These are phyloP conservation scores for Ceratobasidium sp. DNA, from an alignment of 1,284 basidiomycete genomes.

Conservation along the genomic window DNA sequence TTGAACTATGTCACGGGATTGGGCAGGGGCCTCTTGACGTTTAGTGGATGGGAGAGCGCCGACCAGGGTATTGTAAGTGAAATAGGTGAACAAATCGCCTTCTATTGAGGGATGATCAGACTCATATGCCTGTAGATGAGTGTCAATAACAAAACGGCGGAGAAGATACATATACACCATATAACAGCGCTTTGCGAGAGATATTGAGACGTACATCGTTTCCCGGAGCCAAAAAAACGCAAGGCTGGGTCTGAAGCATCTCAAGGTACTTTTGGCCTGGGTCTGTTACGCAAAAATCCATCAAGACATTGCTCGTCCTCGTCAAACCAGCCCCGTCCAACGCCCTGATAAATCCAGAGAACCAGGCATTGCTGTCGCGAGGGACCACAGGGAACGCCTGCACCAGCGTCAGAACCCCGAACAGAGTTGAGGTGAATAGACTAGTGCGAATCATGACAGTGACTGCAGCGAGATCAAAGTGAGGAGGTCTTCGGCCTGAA, in stretches of 20 bases:
- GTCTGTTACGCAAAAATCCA: too few relatives aligned
- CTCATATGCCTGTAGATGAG: not conserved
- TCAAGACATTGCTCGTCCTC: not conserved
- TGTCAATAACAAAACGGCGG: not conserved
- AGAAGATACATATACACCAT: too few relatives aligned
- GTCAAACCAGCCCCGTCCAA: not conserved
- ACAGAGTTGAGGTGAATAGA: not conserved
- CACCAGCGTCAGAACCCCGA: not conserved
- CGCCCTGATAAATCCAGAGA: not conserved
- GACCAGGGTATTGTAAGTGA: too few relatives aligned
- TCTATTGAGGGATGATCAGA: not conserved
- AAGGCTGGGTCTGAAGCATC: too few relatives aligned
- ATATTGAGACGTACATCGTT: not conserved
- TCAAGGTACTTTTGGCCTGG: too few relatives aligned
- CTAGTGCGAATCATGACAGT: not conserved
- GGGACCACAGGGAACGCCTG: not conserved
- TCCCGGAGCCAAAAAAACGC: not conserved
- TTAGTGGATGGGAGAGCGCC: too few relatives aligned
- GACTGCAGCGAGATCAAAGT: too few relatives aligned
- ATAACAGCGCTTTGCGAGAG: too few relatives aligned
- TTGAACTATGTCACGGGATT: too few relatives aligned
- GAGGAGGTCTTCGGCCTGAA: too few relatives aligned
- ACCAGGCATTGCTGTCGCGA: not conserved
- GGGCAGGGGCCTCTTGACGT: too few relatives aligned
- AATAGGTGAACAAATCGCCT: not conserved